Evolutionary conservation across 2,329 filamentous ascomycete species (phyloP), one percentile per base, ranked within the genome.

Genomic region (Colletotrichum spinosum): DNA sequence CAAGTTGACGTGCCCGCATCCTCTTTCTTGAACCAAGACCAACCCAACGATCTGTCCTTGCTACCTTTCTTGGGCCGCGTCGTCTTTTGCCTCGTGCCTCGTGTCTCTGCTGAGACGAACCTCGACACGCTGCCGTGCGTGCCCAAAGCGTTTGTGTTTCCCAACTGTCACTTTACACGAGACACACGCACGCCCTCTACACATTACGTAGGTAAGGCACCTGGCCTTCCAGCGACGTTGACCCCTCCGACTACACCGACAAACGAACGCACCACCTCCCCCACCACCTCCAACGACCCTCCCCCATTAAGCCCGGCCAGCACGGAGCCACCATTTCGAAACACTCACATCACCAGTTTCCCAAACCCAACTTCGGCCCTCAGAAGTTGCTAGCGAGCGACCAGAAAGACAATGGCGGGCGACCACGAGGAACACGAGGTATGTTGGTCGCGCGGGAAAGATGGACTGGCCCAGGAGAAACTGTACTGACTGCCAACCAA

Each of bases 371-470:
- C 55, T 37, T 35, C 15, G 52, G 37, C 51, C 46, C 9, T 35
- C 6, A 17, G 7, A 49, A 46, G 25, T 8, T 15, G 45, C 6
- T 33, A 33, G 41, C 8, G 48, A 11, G 48, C 51, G 35, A 57
- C 42, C 12, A 37, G 13, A 45, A 52, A 34, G 52, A 53, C 13
- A 17, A 75, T 74, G 72, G 70, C 69, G 44, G 75, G 45, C 35
- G 67, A 69, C 44, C 55, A 77, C 59, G 76, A 78, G 64, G 77
- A 77, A 69, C 77, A 78, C 71, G 77, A 78, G 64, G 77, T 78
- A 68, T 34, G 59, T 39, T 10, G 4, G 39, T 10, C 39, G 17
- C 33, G 25, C 17, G 11, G 46, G 11, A 9, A 11, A 17, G 9
- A 48, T 48, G 46, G 10, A 8, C 11, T 48, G 46, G 10, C 8